These are phyloP conservation scores for Fomitopsis pulvina DNA, from an alignment of 768 basidiomycete genomes.

Conservation along the genomic window DNA sequence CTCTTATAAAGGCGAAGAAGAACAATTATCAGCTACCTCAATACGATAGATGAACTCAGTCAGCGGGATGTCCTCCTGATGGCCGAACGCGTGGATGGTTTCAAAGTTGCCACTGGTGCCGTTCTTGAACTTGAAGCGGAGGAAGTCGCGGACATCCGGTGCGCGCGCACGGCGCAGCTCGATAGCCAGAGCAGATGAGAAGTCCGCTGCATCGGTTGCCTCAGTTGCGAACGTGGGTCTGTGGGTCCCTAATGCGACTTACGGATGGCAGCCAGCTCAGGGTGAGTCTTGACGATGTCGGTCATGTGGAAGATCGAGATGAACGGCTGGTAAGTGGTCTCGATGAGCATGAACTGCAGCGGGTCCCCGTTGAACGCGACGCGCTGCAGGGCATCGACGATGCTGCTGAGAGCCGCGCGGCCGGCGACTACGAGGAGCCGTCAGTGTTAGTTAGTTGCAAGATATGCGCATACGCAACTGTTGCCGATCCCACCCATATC, in stretches of 20 bases:
- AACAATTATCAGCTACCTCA: slow-evolving; percentile 41
- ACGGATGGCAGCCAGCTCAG: slow-evolving; percentile 61
- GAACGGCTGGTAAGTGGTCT: slow-evolving; percentile 87
- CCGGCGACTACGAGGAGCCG: slow-evolving; percentile 57
- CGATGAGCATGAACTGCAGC: slow-evolving; percentile 69
- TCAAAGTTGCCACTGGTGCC: slow-evolving; percentile 60
- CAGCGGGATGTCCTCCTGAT: slow-evolving; percentile 69
- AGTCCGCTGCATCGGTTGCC: slow-evolving; percentile 49
- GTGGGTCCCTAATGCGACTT: slow-evolving; percentile 25
- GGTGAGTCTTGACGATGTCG: slow-evolving; percentile 49
- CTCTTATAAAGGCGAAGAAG: not conserved
- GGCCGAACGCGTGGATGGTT: slow-evolving; percentile 68
- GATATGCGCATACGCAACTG: slow-evolving; percentile 42
- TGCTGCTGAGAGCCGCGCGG: slow-evolving; percentile 66
- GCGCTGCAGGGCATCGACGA: slow-evolving; percentile 66
- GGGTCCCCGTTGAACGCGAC: slow-evolving; percentile 78
- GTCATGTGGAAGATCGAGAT: slow-evolving; percentile 82
- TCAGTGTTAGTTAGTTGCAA: not conserved
- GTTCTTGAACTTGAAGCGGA: slow-evolving; percentile 84
- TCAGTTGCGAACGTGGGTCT: not conserved
- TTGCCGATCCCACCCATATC: slow-evolving; percentile 68
- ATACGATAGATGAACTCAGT: slow-evolving; percentile 82
- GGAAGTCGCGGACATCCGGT: slow-evolving; percentile 72
- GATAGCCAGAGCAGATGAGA: slow-evolving; percentile 65
- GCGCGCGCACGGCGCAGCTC: slow-evolving; percentile 73